phyloP scores from a whole-genome alignment of 176 grass and related monocot genomes.

The Urochloa ruziziensis region DNA sequence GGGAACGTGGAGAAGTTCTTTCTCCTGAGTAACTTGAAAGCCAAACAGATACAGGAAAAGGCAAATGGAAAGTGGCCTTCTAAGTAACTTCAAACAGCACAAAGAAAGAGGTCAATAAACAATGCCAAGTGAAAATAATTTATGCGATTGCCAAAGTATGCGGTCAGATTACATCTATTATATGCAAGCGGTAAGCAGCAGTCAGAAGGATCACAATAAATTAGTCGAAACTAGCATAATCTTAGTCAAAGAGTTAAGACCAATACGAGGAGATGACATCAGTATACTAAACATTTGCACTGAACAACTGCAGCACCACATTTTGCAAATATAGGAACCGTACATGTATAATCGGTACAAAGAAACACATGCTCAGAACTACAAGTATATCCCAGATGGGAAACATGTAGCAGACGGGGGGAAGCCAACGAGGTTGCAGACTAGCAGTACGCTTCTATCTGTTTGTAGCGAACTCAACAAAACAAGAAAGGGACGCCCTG shows the following conservation, averaged over 20 bases:
- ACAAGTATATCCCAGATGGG: not conserved
- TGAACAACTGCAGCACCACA: slow-evolving; percentile 6
- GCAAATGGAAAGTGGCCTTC: slow-evolving; percentile 21
- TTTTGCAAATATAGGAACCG: slow-evolving; percentile 4
- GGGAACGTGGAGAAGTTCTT: slow-evolving; percentile 5
- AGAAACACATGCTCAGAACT: not conserved
- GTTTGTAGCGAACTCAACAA: slow-evolving; percentile 22
- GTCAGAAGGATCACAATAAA: not conserved
- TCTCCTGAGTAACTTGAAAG: slow-evolving; percentile 14
- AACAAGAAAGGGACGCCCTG: slow-evolving; percentile 27
- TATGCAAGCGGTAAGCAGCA: not conserved
- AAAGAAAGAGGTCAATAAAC: slow-evolving; percentile 24
- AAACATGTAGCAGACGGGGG: slow-evolving; percentile 16
- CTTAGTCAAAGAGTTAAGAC: not conserved
- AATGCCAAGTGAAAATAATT: slow-evolving; percentile 10
- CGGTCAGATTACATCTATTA: not conserved
- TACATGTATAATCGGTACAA: not conserved
- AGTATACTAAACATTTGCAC: slow-evolving; percentile 13
- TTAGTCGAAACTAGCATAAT: slow-evolving; percentile 22
- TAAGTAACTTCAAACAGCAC: slow-evolving; percentile 27
- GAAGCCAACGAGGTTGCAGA: not conserved
- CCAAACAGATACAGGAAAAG: not conserved
- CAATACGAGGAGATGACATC: slow-evolving; percentile 1
- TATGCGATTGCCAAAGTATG: not conserved
- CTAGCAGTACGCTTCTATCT: not conserved